Evolutionary conservation across 139 green algal genomes (phyloP), one percentile per base, ranked within the genome.

Genomic region (Parachlorella kessleri): DNA sequence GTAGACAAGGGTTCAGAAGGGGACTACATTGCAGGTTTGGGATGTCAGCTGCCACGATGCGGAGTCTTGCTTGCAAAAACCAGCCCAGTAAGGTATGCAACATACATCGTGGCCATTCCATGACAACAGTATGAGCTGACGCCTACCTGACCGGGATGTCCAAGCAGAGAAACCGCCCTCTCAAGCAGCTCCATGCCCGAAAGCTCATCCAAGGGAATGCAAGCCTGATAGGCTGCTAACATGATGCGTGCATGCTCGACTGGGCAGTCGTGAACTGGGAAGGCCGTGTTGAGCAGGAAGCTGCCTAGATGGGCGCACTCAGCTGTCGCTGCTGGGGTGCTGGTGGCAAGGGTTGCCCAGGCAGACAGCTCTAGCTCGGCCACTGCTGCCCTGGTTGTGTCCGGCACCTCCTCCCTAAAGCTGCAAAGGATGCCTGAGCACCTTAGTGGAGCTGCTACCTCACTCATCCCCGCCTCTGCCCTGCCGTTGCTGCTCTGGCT

Each of bases 191-290:
- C 2, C 2, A 35, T 8, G 28, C 40, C 64, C 7, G 30, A 4
- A 3, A 39, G 39, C 37, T 40, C 63, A 55, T 79, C 39, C 4
- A 48, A 63, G 10, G 39, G 39, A 2, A 32, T 40, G 48, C 48
- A 14, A 59, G 48, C 48, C 48, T 18, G 14, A 23, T 64, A 32
- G 26, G 42, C 69, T 18, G 39, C 48, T 66, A 84, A 36, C 53
- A 84, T 70, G 30, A 75, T 32, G n/a, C 54, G 53, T 4, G 72
- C 78, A 42, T 84, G 78, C 67, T 59, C 35, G 48, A 75, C 21
- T 10, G 78, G 70, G 41, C 30, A 28, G 41, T 6, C 6, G 4
- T 37, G 0, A 30, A 54, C 37, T 3, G 71, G 70, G 66, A 55
- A 84, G 3, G 26, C 14, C 1, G 21, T n/a, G 0, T 48, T n/a